Evolutionary conservation across 176 grass and related monocot genomes (phyloP).

Genomic region (Puccinellia tenuiflora): DNA sequence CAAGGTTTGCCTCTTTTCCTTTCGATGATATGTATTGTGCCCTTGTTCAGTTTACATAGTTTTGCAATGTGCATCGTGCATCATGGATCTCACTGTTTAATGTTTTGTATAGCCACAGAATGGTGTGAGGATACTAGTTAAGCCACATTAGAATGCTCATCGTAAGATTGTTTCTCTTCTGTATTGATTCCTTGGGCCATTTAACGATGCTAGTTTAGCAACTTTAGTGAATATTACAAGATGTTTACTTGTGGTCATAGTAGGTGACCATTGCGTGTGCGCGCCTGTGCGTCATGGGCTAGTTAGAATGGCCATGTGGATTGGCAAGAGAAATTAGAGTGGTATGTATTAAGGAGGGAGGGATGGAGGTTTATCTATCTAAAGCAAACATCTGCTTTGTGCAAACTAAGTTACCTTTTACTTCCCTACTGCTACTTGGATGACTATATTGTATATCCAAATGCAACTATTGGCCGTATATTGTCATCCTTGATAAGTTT

Average conservation of each 20-base stretch:
- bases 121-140: neutral
- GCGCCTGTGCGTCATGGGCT: neutral
- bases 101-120: neutral
- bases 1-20: too few relatives aligned
- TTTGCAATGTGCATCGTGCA: too few relatives aligned
- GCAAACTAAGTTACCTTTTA: neutral
- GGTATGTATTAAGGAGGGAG: neutral
- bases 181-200: neutral
- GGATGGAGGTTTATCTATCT: neutral
- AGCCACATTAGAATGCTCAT: neutral
- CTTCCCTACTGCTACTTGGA: neutral
- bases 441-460: neutral
- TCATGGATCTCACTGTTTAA: too few relatives aligned
- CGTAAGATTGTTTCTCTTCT: neutral
- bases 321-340: neutral
- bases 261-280: neutral
- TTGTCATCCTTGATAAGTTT: neutral
- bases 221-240: neutral
- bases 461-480: neutral
- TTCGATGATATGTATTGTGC: too few relatives aligned
- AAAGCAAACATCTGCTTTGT: neutral
- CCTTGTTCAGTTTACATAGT: too few relatives aligned
- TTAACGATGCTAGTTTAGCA: neutral
- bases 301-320: neutral
- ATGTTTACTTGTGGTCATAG: neutral